Evolutionary conservation across 768 basidiomycete genomes (phyloP).

Genomic region (Lactarius akahatsu): DNA sequence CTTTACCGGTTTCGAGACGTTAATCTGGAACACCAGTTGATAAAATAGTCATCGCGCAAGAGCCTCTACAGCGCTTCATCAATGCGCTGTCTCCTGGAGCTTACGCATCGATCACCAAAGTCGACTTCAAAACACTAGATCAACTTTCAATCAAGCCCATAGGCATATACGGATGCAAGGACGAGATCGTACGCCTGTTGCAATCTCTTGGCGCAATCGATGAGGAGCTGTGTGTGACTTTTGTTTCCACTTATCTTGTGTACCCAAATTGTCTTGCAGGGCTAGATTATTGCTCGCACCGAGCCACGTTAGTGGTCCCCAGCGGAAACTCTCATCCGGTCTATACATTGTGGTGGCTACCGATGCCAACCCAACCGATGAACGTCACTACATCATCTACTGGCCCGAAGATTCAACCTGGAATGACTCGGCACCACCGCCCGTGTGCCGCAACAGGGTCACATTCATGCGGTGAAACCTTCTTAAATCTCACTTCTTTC

Average conservation of each 20-base stretch:
- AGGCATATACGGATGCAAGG: conserved; percentile 57
- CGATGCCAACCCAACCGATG: conserved; percentile 20
- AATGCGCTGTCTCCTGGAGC: conserved; percentile 50
- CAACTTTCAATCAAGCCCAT: conserved; percentile 46
- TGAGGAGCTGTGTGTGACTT: conserved; percentile 40
- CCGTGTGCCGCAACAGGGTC: conserved; percentile 51
- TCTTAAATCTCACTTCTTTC: neutral
- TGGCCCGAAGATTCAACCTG: conserved; percentile 65
- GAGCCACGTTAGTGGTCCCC: neutral
- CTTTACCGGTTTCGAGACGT: neutral
- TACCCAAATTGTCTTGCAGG: conserved; percentile 15
- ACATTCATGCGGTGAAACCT: conserved; percentile 58
- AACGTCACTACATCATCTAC: conserved; percentile 49
- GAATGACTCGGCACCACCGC: conserved; percentile 47
- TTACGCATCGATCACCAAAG: conserved; percentile 51
- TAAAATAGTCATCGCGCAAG: conserved; percentile 59
- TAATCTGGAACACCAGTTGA: conserved; percentile 42
- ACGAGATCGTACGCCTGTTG: conserved; percentile 49
- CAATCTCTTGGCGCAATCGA: conserved; percentile 39
- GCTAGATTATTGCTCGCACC: conserved; percentile 27
- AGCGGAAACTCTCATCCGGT: neutral
- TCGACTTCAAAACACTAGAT: conserved; percentile 56
- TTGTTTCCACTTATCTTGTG: neutral
- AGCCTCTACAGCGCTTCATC: conserved; percentile 47
- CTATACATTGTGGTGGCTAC: neutral